A percentile compares a stretch with the other conserved stretches of the same genome.
phyloP scores from a whole-genome alignment of 1,284 basidiomycete genomes.

The Anthracocystis walkeri region DNA sequence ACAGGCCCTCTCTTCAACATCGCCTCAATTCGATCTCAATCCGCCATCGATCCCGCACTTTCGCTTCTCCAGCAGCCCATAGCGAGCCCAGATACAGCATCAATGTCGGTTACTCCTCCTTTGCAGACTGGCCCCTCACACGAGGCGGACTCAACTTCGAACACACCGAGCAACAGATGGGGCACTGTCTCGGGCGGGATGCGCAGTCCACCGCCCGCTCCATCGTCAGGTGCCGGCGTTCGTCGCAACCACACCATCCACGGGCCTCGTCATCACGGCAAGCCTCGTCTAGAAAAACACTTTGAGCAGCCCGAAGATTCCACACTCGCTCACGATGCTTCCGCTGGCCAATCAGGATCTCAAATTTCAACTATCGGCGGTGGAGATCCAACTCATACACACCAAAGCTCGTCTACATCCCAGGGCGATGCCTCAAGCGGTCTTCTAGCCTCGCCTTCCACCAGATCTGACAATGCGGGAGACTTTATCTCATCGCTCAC shows the following conservation, averaged over 20 bases:
- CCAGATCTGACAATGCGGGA: slow-evolving; percentile 10
- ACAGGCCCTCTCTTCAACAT: neutral
- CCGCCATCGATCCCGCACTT: neutral
- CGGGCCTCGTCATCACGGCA: slow-evolving; percentile 40
- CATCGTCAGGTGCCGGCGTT: slow-evolving; percentile 44
- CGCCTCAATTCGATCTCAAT: neutral
- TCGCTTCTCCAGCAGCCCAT: neutral
- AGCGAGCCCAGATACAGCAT: neutral
- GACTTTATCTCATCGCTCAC: slow-evolving; percentile 28
- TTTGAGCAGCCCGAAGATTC: slow-evolving; percentile 52
- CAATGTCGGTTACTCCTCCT: slow-evolving; percentile 38
- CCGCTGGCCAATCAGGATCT: neutral
- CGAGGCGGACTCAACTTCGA: slow-evolving; percentile 10
- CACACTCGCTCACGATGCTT: neutral
- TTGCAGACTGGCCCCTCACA: slow-evolving; percentile 8
- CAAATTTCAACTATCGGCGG: neutral
- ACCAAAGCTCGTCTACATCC: slow-evolving; percentile 2
- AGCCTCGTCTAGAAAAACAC: slow-evolving; percentile 49
- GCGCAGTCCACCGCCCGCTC: slow-evolving; percentile 46
- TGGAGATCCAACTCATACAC: neutral
- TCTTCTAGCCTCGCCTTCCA: slow-evolving; percentile 22
- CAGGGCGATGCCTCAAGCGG: slow-evolving; percentile 5
- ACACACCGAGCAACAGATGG: slow-evolving; percentile 30
- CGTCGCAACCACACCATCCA: slow-evolving; percentile 53
- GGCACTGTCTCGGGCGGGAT: slow-evolving; percentile 43